Evolutionary conservation across 345 rosid genomes (phyloP), one percentile per base, ranked within the genome.

Genomic region (Mallotus nudiflorus): DNA sequence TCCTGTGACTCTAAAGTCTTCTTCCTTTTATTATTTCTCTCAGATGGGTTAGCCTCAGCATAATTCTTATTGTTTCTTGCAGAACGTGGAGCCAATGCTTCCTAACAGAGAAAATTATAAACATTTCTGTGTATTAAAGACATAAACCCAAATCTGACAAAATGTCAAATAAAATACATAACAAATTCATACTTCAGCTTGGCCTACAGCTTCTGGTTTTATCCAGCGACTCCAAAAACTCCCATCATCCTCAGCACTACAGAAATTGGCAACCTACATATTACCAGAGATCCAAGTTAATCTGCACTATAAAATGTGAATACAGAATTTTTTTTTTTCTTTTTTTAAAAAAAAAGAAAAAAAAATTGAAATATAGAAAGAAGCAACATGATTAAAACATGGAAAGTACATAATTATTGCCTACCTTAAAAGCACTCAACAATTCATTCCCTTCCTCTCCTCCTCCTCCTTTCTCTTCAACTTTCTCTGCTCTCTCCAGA

Each of bases 191-290:
- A 92, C 99, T 76, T 96, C 98, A 25, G 99, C 99, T 50, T 82
- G 86, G 48, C 87, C 82, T 22, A 96, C 73, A 31, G 97, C 90
- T 9, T 92, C 99, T 52, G 99, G 99, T 83, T 92, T 92, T 83
- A 96, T 96, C 99, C 98, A 96, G 27, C 99, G 98, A 84, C 99
- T 96, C 99, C 99, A 96, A 63, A 96, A 96, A 72, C 91, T 89
- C 74, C 95, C 92, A 82, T 92, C 98, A 82, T 96, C 96, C 82
- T 96, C 98, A 25, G 90, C 89, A 71, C 83, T 81, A 77, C 95
- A 76, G 80, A 96, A 89, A 80, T 89, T 96, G 60, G 98, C 98
- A 66, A 96, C 99, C 98, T 94, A 80, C 53, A 76, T 51, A 71
- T 13, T 60, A 66, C 46, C 69, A 48, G 66, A 75, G 62, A 73